Evolutionary conservation across 768 basidiomycete species (phyloP), one percentile per base, ranked within the genome.

Genomic region (Calocybe cyanea): DNA sequence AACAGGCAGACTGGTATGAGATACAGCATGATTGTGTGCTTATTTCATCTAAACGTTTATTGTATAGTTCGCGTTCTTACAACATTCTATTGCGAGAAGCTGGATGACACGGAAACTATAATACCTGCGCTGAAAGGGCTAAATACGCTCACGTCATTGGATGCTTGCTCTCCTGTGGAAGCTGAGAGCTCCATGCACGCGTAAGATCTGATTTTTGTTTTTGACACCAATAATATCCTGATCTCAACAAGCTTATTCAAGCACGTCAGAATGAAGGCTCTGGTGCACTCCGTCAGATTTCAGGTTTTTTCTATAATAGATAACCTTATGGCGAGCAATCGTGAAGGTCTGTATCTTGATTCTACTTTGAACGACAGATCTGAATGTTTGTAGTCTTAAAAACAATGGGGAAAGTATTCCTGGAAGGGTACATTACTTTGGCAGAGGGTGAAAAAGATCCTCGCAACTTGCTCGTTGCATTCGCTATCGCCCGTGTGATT

Each of bases 371-470:
- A 21, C 11, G 32, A 8, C 20, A 39, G 14, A 28, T 8, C 41
- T 41, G 50, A 45, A 46, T 51, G 33, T 38, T 51, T 6, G 15
- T 50, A 85, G 91, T 78, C 25, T 64, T 98, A 17, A 87, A 86
- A 61, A 67, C 60, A 5, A 77, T 90, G 75, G 85, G 85, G 1
- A 71, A 78, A 19, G 74, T 70, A 7, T 97, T 98, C 62, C 50
- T 97, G 18, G 66, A 70, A 6, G 79, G 81, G 18, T 99, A 98
- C 61, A 76, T 86, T 23, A 59, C 62, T 39, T 66, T 98, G n/a
- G 92, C 83, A 3, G 89, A 96, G 46, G 94, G 93, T 13, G 96
- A 99, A 67, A 98, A 98, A 58, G 96, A 99, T 61, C 96, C 96
- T 23, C 76, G 96, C 14, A 99, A 98, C 65, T 72, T 99, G 7